phyloP scores from a whole-genome alignment of 2,329 filamentous ascomycete genomes.

The Cylindrodendrum hubeiense region DNA sequence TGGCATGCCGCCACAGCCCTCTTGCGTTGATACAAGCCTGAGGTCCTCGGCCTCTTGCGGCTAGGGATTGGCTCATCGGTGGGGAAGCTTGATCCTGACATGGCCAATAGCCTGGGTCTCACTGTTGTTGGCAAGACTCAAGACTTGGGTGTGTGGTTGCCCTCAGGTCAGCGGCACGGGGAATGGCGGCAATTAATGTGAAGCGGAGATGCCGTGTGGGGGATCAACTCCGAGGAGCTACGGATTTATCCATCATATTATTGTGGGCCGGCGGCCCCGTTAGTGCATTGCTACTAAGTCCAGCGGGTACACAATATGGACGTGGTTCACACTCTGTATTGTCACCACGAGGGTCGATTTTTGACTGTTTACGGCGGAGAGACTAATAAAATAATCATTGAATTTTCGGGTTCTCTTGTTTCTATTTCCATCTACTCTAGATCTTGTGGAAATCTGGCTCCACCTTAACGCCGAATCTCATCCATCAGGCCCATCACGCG shows the following conservation, averaged over 20 bases:
- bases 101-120: neutral
- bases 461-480: conserved; percentile 38
- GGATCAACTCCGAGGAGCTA: neutral
- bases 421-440: neutral
- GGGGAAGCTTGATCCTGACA: neutral
- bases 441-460: conserved; percentile 9
- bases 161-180: neutral
- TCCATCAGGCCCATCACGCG: conserved; percentile 61
- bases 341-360: too few relatives aligned
- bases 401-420: neutral
- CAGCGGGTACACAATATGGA: too few relatives aligned
- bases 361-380: too few relatives aligned
- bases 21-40: conserved; percentile 27
- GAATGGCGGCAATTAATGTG: conserved; percentile 2
- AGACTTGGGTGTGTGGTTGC: neutral
- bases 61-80: neutral
- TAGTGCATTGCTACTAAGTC: too few relatives aligned
- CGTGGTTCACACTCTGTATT: too few relatives aligned
- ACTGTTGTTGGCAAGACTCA: neutral
- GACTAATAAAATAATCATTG: too few relatives aligned
- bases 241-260: neutral
- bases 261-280: neutral
- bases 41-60: conserved; percentile 17
- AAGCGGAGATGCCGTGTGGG: neutral
- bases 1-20: conserved; percentile 25